Percentiles rank a stretch among this genome's conserved stretches.
Conservation (phyloP, 192 early-diverging fungal genomes). For the Thamnidium elegans region DNA sequence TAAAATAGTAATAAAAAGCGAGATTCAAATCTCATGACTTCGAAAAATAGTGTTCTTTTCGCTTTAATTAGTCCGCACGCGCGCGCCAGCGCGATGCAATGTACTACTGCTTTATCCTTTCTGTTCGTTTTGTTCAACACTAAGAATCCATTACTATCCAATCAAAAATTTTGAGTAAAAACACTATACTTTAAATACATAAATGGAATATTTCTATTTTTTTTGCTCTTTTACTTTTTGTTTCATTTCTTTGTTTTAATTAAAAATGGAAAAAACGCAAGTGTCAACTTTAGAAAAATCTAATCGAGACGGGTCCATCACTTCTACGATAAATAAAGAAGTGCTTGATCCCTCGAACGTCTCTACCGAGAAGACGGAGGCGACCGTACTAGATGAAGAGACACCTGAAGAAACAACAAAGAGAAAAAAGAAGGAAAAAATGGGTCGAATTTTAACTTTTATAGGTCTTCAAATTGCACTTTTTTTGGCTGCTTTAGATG, state of each 20-base stretch:
- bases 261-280: too few species aligned
- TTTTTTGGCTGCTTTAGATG: conserved; percentile 42
- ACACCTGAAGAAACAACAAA: neutral
- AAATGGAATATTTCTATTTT: too few species aligned
- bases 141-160: too few species aligned
- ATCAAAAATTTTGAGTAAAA: too few species aligned
- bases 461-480: conserved; percentile 31
- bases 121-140: neutral
- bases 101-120: too few species aligned
- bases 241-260: too few species aligned
- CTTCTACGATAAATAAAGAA: neutral
- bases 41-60: neutral
- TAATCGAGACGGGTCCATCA: neutral
- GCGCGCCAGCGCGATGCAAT: too few species aligned
- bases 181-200: too few species aligned
- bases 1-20: conserved; percentile 4
- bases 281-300: too few species aligned
- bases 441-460: conserved; percentile 23
- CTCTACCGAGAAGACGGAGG: neutral
- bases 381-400: neutral
- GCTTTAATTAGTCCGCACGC: conserved; percentile 5
- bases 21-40: too few species aligned
- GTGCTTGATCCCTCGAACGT: neutral
- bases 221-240: too few species aligned
- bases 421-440: conserved; percentile 2